Percentiles rank a stretch among this genome's conserved stretches.
These are phyloP conservation scores for Mimosa bimucronata DNA, from an alignment of 306 rosid species.

Conservation along the genomic window DNA sequence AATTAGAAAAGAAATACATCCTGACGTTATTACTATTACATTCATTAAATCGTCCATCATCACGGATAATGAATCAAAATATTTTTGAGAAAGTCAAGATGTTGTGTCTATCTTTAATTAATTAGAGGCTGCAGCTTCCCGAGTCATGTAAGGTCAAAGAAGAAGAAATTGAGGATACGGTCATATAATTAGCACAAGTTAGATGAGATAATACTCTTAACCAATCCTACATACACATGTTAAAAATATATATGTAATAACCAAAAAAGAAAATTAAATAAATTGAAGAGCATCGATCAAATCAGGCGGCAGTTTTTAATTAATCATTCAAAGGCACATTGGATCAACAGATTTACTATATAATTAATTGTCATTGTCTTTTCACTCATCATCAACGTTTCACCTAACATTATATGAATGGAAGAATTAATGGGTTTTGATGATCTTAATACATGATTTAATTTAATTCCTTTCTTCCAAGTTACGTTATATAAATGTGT, in stretches of 20 bases:
- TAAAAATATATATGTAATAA: neutral
- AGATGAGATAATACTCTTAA: constrained; percentile 29
- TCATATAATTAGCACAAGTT: neutral
- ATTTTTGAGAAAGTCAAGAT: neutral
- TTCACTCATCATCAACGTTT: constrained; percentile 42
- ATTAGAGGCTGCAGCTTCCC: constrained; percentile 34
- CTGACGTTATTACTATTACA: neutral
- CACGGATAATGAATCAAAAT: constrained; percentile 25
- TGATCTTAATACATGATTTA: constrained; percentile 14
- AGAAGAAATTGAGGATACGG: constrained; percentile 31
- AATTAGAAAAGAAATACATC: neutral
- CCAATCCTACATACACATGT: constrained; percentile 4
- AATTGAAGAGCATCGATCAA: constrained; percentile 14
- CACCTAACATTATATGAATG: constrained; percentile 43
- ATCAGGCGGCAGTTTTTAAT: constrained; percentile 39
- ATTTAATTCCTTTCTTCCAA: constrained; percentile 49
- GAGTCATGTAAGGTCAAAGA: constrained; percentile 38
- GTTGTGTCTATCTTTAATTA: neutral
- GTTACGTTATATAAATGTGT: neutral
- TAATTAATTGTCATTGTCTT: constrained; percentile 32
- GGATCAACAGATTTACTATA: constrained; percentile 15
- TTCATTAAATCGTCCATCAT: neutral
- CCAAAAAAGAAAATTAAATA: neutral
- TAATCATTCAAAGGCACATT: constrained; percentile 16
- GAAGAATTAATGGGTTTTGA: neutral